Conservation (phyloP, 2,329 filamentous ascomycete genomes). For the Periconia sp. region DNA sequence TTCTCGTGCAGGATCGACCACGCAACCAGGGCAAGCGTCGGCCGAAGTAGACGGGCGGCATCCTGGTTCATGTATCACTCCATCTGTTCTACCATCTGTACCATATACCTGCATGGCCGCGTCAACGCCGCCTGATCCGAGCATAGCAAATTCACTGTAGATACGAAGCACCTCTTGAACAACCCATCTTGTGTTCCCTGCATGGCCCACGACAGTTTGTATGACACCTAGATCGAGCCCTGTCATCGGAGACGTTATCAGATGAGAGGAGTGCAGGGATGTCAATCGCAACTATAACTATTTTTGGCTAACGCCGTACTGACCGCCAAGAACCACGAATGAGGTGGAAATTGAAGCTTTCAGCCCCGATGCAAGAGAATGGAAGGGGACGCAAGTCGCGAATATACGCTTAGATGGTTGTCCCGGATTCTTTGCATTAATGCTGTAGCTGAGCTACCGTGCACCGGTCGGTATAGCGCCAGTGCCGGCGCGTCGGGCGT, state of each 20-base stretch:
- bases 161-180: too few relatives aligned
- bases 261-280: too few relatives aligned
- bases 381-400: background rate
- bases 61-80: slow-evolving; percentile 22
- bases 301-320: too few relatives aligned
- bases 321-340: background rate
- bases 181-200: too few relatives aligned
- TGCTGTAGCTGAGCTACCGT: slow-evolving; percentile 10
- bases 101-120: slow-evolving; percentile 18
- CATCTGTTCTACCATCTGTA: slow-evolving; percentile 27
- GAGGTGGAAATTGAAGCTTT: slow-evolving; percentile 1
- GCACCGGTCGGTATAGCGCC: slow-evolving; percentile 8
- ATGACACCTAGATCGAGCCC: too few relatives aligned
- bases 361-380: background rate
- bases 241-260: too few relatives aligned
- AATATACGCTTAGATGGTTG: background rate
- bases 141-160: too few relatives aligned
- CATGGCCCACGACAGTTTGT: too few relatives aligned
- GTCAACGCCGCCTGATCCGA: slow-evolving; percentile 1
- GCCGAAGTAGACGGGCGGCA: slow-evolving; percentile 32
- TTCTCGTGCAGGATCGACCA: slow-evolving; percentile 80
- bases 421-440: background rate
- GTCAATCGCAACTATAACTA: too few relatives aligned
- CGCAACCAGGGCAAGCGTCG: slow-evolving; percentile 90
- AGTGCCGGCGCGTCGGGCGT: slow-evolving; percentile 14